phyloP scores from a whole-genome alignment of 306 rosid species.

The Gleditsia sinensis region DNA sequence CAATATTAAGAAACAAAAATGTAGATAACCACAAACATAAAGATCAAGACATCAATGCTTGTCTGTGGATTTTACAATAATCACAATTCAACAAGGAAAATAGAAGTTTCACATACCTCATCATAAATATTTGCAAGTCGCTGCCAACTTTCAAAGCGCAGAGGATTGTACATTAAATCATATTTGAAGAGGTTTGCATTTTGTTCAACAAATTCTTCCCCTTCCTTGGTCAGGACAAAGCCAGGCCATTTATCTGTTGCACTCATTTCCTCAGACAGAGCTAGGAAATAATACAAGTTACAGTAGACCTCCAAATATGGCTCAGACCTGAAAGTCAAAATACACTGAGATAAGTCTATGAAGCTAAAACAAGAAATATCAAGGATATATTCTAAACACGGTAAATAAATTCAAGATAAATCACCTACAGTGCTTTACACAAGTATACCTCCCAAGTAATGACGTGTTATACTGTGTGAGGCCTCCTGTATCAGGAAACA shows the following conservation, averaged over 20 bases:
- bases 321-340: slow-evolving; percentile 74
- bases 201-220: slow-evolving; percentile 93
- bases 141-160: slow-evolving; percentile 96
- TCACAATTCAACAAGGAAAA: slow-evolving; percentile 30
- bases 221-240: slow-evolving; percentile 94
- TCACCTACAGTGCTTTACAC: slow-evolving; percentile 8
- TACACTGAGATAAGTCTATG: slow-evolving; percentile 32
- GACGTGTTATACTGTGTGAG: slow-evolving; percentile 67
- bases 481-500: slow-evolving; percentile 75
- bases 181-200: slow-evolving; percentile 90
- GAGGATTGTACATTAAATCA: slow-evolving; percentile 84
- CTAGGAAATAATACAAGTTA: slow-evolving; percentile 89
- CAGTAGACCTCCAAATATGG: slow-evolving; percentile 88
- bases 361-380: slow-evolving; percentile 32
- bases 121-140: slow-evolving; percentile 90
- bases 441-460: slow-evolving; percentile 65
- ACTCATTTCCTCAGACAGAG: slow-evolving; percentile 94
- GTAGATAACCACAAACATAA: slow-evolving; percentile 15
- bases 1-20: slow-evolving; percentile 28
- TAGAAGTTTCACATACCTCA: slow-evolving; percentile 56
- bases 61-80: slow-evolving; percentile 20
- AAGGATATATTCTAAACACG: slow-evolving; percentile 5
- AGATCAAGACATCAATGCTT: slow-evolving; percentile 21
- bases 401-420: slow-evolving; percentile 22
- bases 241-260: slow-evolving; percentile 99